These are phyloP conservation scores for Pseudogymnoascus sp. DNA, from an alignment of 2,329 filamentous ascomycete genomes.

Conservation along the genomic window DNA sequence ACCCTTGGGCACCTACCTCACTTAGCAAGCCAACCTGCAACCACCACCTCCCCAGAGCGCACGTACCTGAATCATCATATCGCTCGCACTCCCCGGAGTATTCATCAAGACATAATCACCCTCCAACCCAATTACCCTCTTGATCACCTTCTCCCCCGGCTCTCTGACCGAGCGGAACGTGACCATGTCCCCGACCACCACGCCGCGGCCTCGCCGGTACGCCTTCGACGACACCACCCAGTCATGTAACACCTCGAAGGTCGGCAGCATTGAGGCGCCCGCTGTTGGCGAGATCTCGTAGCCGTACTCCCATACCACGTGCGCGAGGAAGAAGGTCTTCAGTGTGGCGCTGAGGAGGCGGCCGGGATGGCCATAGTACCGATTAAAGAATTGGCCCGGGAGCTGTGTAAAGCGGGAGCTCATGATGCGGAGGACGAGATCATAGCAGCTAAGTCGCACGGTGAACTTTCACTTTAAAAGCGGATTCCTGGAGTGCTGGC, in stretches of 20 bases:
- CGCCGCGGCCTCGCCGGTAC: slow-evolving; percentile 61
- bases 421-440: background rate
- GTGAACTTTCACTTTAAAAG: background rate
- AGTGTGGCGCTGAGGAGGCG: slow-evolving; percentile 41
- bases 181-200: slow-evolving; percentile 78
- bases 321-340: slow-evolving; percentile 43
- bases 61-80: slow-evolving; percentile 53
- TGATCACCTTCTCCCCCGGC: slow-evolving; percentile 56
- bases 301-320: slow-evolving; percentile 55
- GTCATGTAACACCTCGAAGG: slow-evolving; percentile 62
- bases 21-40: slow-evolving; percentile 15
- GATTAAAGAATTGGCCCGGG: background rate
- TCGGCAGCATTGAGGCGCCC: slow-evolving; percentile 87
- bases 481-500: background rate
- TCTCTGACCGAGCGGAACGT: slow-evolving; percentile 69
- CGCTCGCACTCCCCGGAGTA: slow-evolving; percentile 42
- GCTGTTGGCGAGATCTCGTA: slow-evolving; percentile 53
- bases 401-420: background rate
- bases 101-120: slow-evolving; percentile 66
- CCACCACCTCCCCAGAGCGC: background rate
- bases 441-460: background rate
- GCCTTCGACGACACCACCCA: slow-evolving; percentile 61
- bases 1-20: slow-evolving; percentile 69
- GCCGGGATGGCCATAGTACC: slow-evolving; percentile 20
- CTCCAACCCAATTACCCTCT: slow-evolving; percentile 47